Evolutionary conservation across 2,329 filamentous ascomycete genomes (phyloP).

Genomic region (Trichoderma atrobrunneum): DNA sequence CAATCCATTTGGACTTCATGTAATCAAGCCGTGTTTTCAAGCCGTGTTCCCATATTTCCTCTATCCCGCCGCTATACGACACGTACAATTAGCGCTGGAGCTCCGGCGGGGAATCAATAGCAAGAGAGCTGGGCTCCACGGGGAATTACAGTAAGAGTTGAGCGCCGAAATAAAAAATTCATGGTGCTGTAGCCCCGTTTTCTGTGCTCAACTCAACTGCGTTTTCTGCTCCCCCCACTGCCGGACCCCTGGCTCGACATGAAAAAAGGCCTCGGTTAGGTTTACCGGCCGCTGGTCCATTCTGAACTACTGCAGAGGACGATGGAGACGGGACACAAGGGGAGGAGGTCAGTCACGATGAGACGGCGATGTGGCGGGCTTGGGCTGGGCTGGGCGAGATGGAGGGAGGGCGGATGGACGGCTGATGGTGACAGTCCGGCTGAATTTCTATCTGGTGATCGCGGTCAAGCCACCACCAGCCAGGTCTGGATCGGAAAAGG

Average conservation of each 20-base stretch:
- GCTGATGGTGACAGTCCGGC: not conserved
- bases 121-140: not conserved
- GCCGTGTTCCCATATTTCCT: not conserved
- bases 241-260: not conserved
- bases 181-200: not conserved
- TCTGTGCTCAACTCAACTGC: not conserved
- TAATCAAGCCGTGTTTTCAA: not conserved
- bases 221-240: not conserved
- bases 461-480: not conserved
- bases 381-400: not conserved
- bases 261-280: conserved; percentile 2
- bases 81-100: not conserved
- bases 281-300: conserved; percentile 1
- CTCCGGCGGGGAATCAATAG: not conserved
- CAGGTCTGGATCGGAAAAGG: not conserved
- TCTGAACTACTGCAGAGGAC: not conserved
- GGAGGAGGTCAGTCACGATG: not conserved
- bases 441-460: conserved; percentile 3
- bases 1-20: not conserved
- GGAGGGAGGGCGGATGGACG: not conserved
- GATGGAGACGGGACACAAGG: not conserved
- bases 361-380: not conserved
- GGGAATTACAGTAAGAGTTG: not conserved
- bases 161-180: not conserved
- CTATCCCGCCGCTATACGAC: not conserved